Evolutionary conservation across 2,329 filamentous ascomycete genomes (phyloP).

Genomic region (Trichoderma cornu-damae): DNA sequence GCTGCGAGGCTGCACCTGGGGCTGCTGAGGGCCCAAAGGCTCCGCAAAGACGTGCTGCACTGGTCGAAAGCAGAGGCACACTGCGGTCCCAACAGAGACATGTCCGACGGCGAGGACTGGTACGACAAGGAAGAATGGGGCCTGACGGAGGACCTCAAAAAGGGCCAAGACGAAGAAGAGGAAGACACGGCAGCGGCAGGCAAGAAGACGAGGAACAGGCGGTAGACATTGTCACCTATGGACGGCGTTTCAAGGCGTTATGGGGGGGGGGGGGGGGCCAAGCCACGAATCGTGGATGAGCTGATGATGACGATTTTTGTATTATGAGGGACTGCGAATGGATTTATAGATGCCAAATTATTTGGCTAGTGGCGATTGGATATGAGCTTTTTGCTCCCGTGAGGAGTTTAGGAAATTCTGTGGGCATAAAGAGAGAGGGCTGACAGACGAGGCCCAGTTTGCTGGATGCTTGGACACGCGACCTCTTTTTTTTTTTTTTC

Average conservation of each 20-base stretch:
- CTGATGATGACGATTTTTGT: slow-evolving; percentile 26
- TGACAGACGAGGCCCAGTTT: not conserved
- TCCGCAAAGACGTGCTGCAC: slow-evolving; percentile 64
- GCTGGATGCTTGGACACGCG: not conserved
- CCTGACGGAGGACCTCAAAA: slow-evolving; percentile 67
- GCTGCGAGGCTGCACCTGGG: slow-evolving; percentile 63
- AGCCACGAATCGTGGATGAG: slow-evolving; percentile 11
- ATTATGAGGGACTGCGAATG: not conserved
- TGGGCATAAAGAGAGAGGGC: not conserved
- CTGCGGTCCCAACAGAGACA: slow-evolving; percentile 58
- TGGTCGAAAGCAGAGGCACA: slow-evolving; percentile 79
- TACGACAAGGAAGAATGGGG: slow-evolving; percentile 79
- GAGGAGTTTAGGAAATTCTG: not conserved
- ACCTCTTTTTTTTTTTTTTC: not conserved
- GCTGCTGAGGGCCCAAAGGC: slow-evolving; percentile 65
- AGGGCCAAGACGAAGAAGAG: slow-evolving; percentile 78
- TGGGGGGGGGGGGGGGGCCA: not conserved
- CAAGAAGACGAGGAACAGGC: slow-evolving; percentile 57
- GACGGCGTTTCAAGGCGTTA: slow-evolving; percentile 17
- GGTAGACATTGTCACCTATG: slow-evolving; percentile 26
- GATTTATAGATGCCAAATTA: slow-evolving; percentile 14
- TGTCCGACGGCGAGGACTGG: slow-evolving; percentile 88
- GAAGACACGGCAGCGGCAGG: slow-evolving; percentile 59
- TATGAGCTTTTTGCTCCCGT: not conserved
- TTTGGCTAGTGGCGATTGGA: not conserved